phyloP scores from a whole-genome alignment of 1,284 basidiomycete species.

The Boletellus deceptivus region DNA sequence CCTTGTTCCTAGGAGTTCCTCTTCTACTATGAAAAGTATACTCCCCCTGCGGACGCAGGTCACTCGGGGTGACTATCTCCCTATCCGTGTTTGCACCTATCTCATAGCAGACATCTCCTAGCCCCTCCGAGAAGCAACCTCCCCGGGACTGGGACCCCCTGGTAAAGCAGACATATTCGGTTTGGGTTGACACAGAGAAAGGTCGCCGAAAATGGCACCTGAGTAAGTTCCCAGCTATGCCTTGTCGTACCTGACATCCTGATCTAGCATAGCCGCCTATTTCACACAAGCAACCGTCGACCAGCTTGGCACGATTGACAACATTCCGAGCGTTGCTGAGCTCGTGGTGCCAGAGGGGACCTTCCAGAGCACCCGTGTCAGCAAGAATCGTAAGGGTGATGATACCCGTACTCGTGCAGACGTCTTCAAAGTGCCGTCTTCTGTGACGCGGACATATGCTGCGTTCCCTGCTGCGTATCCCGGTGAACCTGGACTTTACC shows the following conservation, averaged over 20 bases:
- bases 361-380: constrained; percentile 61
- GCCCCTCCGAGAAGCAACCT: constrained; percentile 42
- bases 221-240: constrained; percentile 44
- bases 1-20: constrained; percentile 60
- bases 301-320: constrained; percentile 61
- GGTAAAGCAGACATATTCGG: constrained; percentile 79
- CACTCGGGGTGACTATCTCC: constrained; percentile 38
- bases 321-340: constrained; percentile 50
- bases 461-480: constrained; percentile 49
- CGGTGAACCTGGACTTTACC: constrained; percentile 28
- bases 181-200: constrained; percentile 60
- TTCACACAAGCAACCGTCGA: constrained; percentile 72
- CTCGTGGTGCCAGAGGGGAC: constrained; percentile 57
- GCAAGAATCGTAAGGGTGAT: constrained; percentile 44
- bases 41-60: constrained; percentile 43
- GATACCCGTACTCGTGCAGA: constrained; percentile 28
- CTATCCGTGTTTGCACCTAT: not conserved
- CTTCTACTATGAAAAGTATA: constrained; percentile 76
- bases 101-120: constrained; percentile 22
- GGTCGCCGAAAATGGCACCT: constrained; percentile 76
- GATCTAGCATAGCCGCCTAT: constrained; percentile 58
- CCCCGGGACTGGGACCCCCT: constrained; percentile 66
- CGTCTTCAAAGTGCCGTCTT: constrained; percentile 27
- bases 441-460: constrained; percentile 50
- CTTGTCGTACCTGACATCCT: constrained; percentile 8